A percentile compares a stretch with the other conserved stretches of the same genome.
These are phyloP conservation scores for Phyllostachys edulis DNA, from an alignment of 176 grass and related monocot genomes.

Conservation along the genomic window DNA sequence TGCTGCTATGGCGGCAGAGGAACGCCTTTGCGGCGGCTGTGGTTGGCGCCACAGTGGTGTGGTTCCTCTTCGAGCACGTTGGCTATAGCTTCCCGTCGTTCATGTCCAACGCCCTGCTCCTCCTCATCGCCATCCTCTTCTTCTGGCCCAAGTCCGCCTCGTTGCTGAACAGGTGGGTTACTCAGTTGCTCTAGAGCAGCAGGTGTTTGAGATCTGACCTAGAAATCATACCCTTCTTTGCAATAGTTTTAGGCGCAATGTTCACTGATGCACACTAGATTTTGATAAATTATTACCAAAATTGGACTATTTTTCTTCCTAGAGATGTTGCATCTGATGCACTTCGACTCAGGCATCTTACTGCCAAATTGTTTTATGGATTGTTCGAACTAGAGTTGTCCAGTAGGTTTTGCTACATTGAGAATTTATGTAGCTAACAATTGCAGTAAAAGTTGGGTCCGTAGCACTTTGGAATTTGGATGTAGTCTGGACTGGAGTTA, in stretches of 20 bases:
- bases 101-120: constrained; percentile 78
- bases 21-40: constrained; percentile 51
- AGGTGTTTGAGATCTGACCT: constrained; percentile 30
- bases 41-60: constrained; percentile 57
- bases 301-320: neutral
- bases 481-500: neutral
- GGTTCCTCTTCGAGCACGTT: constrained; percentile 82
- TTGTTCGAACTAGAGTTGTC: neutral
- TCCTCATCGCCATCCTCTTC: constrained; percentile 91
- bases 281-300: neutral
- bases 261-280: neutral
- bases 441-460: neutral
- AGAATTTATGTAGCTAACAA: neutral
- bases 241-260: neutral
- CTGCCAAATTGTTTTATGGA: neutral
- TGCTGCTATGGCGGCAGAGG: constrained; percentile 88
- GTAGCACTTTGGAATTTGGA: neutral
- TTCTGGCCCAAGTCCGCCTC: constrained; percentile 96
- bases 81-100: constrained; percentile 92
- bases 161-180: constrained; percentile 72
- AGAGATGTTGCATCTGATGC: neutral
- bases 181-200: neutral
- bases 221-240: neutral
- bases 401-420: neutral
- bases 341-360: neutral